Conservation (phyloP, 495 filamentous ascomycete species). For the Cercophora samala region DNA sequence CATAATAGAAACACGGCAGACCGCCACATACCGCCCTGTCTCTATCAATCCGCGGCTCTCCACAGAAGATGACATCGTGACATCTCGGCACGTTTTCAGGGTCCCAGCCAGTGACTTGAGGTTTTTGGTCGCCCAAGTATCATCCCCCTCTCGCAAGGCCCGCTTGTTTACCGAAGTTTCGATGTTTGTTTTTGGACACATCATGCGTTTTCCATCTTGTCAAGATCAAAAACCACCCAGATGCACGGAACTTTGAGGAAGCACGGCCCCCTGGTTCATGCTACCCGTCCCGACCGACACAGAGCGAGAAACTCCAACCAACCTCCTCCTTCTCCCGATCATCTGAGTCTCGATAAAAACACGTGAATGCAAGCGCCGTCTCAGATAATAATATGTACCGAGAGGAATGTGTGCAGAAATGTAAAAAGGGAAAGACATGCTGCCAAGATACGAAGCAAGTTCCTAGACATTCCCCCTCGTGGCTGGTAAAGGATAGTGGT, state of each 20-base stretch:
- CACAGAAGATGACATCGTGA: slow-evolving; percentile 3
- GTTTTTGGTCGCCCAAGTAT: background rate
- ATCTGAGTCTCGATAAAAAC: too few relatives aligned
- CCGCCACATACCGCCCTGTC: background rate
- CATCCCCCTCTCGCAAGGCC: background rate
- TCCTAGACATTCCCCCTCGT: background rate
- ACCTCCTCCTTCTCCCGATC: too few relatives aligned
- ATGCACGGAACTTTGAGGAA: slow-evolving; percentile 8
- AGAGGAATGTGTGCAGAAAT: background rate
- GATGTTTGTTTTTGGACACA: background rate
- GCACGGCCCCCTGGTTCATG: slow-evolving; percentile 1
- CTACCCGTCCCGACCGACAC: background rate
- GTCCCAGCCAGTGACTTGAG: background rate
- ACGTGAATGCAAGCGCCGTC: too few relatives aligned
- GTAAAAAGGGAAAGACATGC: background rate
- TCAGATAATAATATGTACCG: background rate
- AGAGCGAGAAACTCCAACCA: background rate
- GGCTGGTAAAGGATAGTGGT: background rate
- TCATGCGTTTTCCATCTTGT: background rate
- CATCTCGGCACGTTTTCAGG: background rate
- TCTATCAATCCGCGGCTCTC: background rate
- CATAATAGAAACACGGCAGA: background rate
- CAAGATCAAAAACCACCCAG: background rate
- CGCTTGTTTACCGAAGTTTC: background rate
- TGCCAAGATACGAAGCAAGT: background rate